Evolutionary conservation across 352 stramenopile species (phyloP), one percentile per base, ranked within the genome.

Genomic region (Aphanomyces euteiches): DNA sequence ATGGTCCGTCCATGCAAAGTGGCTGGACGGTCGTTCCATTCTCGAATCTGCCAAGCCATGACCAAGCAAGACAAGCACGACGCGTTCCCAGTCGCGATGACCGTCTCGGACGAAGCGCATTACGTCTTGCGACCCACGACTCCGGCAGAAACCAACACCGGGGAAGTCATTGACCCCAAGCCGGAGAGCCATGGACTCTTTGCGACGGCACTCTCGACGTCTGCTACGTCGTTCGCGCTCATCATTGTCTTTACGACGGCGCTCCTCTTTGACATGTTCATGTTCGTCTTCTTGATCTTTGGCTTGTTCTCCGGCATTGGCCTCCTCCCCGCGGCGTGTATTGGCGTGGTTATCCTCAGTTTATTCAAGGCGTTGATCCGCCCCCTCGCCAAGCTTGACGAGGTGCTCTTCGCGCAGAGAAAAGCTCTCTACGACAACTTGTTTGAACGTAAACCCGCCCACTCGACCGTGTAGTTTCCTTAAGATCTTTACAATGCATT

Each of bases 321-420:
- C 0, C 47, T 90, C 36, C 69, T 90, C 4, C 83, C 85, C 28
- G 53, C 90, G 21, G 89, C 80, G 57, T 92, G 85, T 53, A 69
- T 90, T 58, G 85, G 85, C 7, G 59, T 92, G 37, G 40, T 88
- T n/a, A 47, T 90, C 7, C 84, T 90, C 66, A 81, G 80, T n/a
- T 58, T 79, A 2, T 70, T 92, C 36, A 66, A 88, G 5, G 70
- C 72, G 1, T 39, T 84, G 54, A 77, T 89, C 17, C 69, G 75
- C 13, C 80, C 75, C 58, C 73, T 89, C 12, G 82, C 85, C 15
- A 75, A 79, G 56, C 40, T 87, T 5, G 85, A 92, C 56, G 83
- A 89, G 34, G 74, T 81, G 66, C 73, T 92, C 15, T 70, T 70
- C n/a, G 47, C 37, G 15, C 64, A 70, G 19, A 47, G 64, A 47